Evolutionary conservation across 805 yeast species (phyloP).

Genomic region (Yamadazyma nakazawae): DNA sequence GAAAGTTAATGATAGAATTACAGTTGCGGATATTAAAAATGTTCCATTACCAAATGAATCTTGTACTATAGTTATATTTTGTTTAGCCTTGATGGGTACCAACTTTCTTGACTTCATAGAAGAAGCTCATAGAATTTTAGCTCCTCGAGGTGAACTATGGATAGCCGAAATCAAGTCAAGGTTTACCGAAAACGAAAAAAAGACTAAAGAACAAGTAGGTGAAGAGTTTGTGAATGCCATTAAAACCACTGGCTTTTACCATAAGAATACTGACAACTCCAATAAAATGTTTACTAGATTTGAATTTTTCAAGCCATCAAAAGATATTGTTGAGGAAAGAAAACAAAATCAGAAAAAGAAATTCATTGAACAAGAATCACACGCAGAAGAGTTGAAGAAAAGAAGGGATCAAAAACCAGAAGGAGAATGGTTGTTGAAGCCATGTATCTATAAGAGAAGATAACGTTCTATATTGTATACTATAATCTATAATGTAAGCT

Average conservation of each 20-base stretch:
- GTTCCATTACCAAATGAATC: slow-evolving; percentile 82
- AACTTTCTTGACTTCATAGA: slow-evolving; percentile 87
- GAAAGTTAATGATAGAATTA: slow-evolving; percentile 81
- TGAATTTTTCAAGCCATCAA: slow-evolving; percentile 86
- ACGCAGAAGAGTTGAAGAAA: slow-evolving; percentile 54
- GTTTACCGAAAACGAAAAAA: slow-evolving; percentile 54
- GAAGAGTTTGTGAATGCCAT: slow-evolving; percentile 78
- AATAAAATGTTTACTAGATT: slow-evolving; percentile 95
- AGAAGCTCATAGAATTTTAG: slow-evolving; percentile 83
- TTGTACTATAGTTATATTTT: slow-evolving; percentile 85
- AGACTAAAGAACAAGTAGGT: slow-evolving; percentile 41
- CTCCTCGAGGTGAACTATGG: slow-evolving; percentile 95
- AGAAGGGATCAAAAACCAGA: slow-evolving; percentile 60
- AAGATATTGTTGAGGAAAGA: slow-evolving; percentile 61
- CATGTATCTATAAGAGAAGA: slow-evolving; percentile 92
- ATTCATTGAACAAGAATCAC: slow-evolving; percentile 68
- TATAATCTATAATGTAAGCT: not conserved
- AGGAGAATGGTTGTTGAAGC: slow-evolving; percentile 88
- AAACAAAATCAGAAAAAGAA: slow-evolving; percentile 57
- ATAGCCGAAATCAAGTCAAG: slow-evolving; percentile 96
- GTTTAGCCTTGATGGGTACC: slow-evolving; percentile 96
- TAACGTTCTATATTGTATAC: slow-evolving; percentile 2
- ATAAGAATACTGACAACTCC: slow-evolving; percentile 77
- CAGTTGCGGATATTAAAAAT: slow-evolving; percentile 93
- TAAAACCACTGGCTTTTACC: slow-evolving; percentile 79